Base-by-base conservation (phyloP, 108 stramenopile species). In the Stephanodiscus minutulus region DNA sequence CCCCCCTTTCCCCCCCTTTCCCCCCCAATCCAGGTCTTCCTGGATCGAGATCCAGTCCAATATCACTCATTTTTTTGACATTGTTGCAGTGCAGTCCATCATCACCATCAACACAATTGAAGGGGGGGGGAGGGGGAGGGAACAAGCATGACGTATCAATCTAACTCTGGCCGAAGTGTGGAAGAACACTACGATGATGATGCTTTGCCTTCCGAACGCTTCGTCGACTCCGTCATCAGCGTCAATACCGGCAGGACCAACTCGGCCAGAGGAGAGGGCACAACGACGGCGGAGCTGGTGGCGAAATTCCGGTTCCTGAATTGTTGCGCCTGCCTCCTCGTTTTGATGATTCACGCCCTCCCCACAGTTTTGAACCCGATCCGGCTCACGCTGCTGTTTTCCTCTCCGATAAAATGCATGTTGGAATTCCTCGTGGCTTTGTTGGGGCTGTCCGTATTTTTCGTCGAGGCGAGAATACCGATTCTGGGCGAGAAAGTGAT, bases 281-380 rank as follows among this genome's bases (percentile, higher is more conserved):
- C 75, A 18, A 64, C 75, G 24, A 37, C 61, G 22, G 18, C 54
- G 22, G 75, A 76, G 57, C 43, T 76, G 11, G 47, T 64, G 0
- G 48, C 68, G 29, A 76, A 76, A 39, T 20, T 76, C 15, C 67
- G 75, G 21, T 76, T 69, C 15, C 57, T 76, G 43, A 76, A 76
- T 41, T 49, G 47, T 25, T 6, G 17, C 62, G 63, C 62, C 31
- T 69, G 65, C 20, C 39, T 64, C 53, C 64, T 57, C 13, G 31
- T 76, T 8, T 10, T 76, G 4, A 0, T 76, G 7, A 63, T 76
- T 62, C 67, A 62, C 55, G 47, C 25, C 7, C 43, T 76, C 12
- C 68, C 75, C 27, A 46, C 44, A 10, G 9, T 58, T 8, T 46
- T 76, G 44, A 76, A 76, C 59, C 75, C 75, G 12, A 28, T 76